Conservation (phyloP, 2,329 filamentous ascomycete genomes). For the Lasiodiplodia gonubiensis region DNA sequence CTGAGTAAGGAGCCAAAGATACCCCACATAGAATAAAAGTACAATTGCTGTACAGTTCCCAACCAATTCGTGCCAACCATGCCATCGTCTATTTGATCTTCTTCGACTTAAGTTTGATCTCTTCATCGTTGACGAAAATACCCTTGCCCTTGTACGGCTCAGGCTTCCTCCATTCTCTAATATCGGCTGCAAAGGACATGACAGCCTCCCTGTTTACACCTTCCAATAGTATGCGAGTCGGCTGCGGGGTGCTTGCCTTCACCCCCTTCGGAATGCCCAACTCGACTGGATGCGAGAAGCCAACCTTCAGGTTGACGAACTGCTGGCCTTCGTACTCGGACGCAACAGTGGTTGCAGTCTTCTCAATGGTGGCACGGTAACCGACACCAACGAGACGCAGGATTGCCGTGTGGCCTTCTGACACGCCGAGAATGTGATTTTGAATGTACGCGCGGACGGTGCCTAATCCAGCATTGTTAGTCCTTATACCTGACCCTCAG, state of each 20-base stretch:
- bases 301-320: conserved; percentile 92
- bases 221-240: conserved; percentile 89
- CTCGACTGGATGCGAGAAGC: conserved; percentile 95
- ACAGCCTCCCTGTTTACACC: conserved; percentile 84
- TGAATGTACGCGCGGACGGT: conserved; percentile 89
- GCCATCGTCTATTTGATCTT: conserved; percentile 54
- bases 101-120: conserved; percentile 97
- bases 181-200: conserved; percentile 88
- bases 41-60: conserved; percentile 22
- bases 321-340: conserved; percentile 79
- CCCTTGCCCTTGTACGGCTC: conserved; percentile 99
- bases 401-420: conserved; percentile 93
- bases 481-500: neutral
- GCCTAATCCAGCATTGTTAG: conserved; percentile 58
- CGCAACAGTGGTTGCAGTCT: conserved; percentile 69
- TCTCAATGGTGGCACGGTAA: conserved; percentile 87
- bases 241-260: conserved; percentile 84
- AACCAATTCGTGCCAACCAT: neutral
- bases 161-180: conserved; percentile 85
- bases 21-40: conserved; percentile 27
- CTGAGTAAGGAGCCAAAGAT: conserved; percentile 19
- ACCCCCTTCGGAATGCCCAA: conserved; percentile 82
- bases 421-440: conserved; percentile 91
- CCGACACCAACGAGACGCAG: conserved; percentile 93
- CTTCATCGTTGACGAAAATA: conserved; percentile 97